These are phyloP conservation scores for Cladosporium sp. DNA, from an alignment of 2,329 filamentous ascomycete genomes.

Conservation along the genomic window DNA sequence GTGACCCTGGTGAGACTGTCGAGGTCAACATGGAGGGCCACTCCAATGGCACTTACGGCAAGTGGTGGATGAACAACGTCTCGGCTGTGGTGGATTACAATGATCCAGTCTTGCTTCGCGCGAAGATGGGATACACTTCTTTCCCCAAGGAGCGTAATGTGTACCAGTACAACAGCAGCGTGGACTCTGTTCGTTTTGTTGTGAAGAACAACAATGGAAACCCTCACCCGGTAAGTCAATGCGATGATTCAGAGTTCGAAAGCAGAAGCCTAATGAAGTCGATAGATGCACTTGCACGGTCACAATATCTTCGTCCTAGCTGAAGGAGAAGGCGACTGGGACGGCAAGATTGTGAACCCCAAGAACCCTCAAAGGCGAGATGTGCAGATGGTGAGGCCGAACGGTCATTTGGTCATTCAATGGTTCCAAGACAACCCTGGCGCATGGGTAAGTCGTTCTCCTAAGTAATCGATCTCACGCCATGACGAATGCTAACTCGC, in stretches of 20 bases:
- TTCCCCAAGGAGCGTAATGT: slow-evolving; percentile 36
- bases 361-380: slow-evolving; percentile 37
- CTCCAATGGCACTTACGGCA: slow-evolving; percentile 22
- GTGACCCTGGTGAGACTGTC: slow-evolving; percentile 7
- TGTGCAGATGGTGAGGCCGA: slow-evolving; percentile 26
- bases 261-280: not conserved
- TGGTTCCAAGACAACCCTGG: slow-evolving; percentile 33
- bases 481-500: slow-evolving; percentile 37
- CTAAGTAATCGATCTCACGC: not conserved
- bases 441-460: slow-evolving; percentile 23
- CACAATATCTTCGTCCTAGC: slow-evolving; percentile 44
- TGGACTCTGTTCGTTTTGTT: slow-evolving; percentile 22
- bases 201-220: slow-evolving; percentile 29
- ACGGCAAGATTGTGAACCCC: slow-evolving; percentile 35
- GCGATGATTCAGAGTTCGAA: not conserved
- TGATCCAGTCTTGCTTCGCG: slow-evolving; percentile 52
- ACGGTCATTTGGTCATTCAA: slow-evolving; percentile 32
- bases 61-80: slow-evolving; percentile 52
- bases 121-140: slow-evolving; percentile 32
- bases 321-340: slow-evolving; percentile 37
- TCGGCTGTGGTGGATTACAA: slow-evolving; percentile 55
- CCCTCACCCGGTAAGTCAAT: slow-evolving; percentile 16
- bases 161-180: slow-evolving; percentile 35
- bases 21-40: slow-evolving; percentile 10
- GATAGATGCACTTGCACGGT: slow-evolving; percentile 44